These are phyloP conservation scores for Suhomyces tanzawaensis DNA, from an alignment of 805 yeast genomes.

Conservation along the genomic window DNA sequence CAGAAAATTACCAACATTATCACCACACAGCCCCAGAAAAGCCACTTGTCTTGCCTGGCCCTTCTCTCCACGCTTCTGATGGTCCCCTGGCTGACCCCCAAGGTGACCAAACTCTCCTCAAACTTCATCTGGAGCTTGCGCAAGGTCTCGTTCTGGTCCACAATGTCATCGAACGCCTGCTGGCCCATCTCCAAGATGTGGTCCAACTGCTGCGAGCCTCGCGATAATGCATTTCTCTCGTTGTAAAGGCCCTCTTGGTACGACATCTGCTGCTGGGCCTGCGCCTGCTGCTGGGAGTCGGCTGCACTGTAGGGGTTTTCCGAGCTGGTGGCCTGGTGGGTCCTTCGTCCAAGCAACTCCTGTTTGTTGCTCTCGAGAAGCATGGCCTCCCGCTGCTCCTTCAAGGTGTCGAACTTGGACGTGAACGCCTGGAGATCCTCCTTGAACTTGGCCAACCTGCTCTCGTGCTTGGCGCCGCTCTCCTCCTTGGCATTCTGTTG, in stretches of 20 bases:
- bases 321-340: conserved; percentile 18
- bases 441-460: conserved; percentile 58
- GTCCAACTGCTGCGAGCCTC: conserved; percentile 82
- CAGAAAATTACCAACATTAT: conserved; percentile 66
- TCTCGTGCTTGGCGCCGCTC: conserved; percentile 49
- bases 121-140: conserved; percentile 60
- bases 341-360: conserved; percentile 56
- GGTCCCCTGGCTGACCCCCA: conserved; percentile 86
- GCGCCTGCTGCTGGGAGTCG: conserved; percentile 22
- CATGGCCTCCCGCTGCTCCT: conserved; percentile 52
- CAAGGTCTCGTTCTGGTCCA: conserved; percentile 77
- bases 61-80: conserved; percentile 76
- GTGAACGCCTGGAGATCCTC: conserved; percentile 45
- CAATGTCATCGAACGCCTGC: conserved; percentile 77
- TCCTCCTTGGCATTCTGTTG: conserved; percentile 57
- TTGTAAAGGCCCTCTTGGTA: conserved; percentile 64
- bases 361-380: conserved; percentile 46
- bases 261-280: conserved; percentile 26
- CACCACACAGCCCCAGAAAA: conserved; percentile 74
- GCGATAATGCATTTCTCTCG: conserved; percentile 60
- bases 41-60: conserved; percentile 80
- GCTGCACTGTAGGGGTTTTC: conserved; percentile 48
- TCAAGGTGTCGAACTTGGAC: conserved; percentile 51
- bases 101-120: conserved; percentile 66
- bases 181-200: conserved; percentile 89